Evolutionary conservation across 1,284 basidiomycete genomes (phyloP).

Genomic region (Cryptococcus jaspeensis): DNA sequence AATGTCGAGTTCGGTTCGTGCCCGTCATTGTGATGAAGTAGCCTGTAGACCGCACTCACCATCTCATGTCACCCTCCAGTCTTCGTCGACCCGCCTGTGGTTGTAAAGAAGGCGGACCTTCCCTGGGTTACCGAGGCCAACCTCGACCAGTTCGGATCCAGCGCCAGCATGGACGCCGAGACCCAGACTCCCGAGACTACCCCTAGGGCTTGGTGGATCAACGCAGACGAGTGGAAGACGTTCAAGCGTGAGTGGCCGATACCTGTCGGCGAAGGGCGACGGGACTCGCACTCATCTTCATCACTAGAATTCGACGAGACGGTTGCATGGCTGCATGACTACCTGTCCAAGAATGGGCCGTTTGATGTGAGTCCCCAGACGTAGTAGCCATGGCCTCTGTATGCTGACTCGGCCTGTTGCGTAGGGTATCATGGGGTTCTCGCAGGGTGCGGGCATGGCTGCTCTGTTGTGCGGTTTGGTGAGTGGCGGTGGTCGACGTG

Average conservation of each 20-base stretch:
- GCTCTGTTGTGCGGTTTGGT: conserved; percentile 71
- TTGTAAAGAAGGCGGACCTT: conserved; percentile 69
- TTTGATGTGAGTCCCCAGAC: conserved; percentile 48
- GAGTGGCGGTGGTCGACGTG: no score
- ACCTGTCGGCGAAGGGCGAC: no score
- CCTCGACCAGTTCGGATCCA: conserved; percentile 59
- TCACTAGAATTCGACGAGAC: conserved; percentile 63
- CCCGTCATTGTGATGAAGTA: neutral
- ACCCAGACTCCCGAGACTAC: conserved; percentile 61
- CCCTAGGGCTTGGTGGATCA: conserved; percentile 78
- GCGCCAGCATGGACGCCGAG: conserved; percentile 55
- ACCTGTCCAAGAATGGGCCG: conserved; percentile 49
- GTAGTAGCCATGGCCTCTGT: neutral
- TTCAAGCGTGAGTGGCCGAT: conserved; percentile 49
- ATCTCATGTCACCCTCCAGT: conserved; percentile 54
- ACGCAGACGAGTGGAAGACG: conserved; percentile 55
- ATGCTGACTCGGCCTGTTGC: conserved; percentile 1
- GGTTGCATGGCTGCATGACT: conserved; percentile 52
- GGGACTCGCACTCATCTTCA: neutral
- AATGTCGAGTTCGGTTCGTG: conserved; percentile 58
- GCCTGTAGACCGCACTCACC: neutral
- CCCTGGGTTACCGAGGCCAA: conserved; percentile 49
- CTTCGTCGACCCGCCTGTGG: conserved; percentile 69
- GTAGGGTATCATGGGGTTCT: conserved; percentile 81
- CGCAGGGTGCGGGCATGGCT: conserved; percentile 80